Evolutionary conservation across 2,329 filamentous ascomycete species (phyloP).

Genomic region (Penicillium sp.): DNA sequence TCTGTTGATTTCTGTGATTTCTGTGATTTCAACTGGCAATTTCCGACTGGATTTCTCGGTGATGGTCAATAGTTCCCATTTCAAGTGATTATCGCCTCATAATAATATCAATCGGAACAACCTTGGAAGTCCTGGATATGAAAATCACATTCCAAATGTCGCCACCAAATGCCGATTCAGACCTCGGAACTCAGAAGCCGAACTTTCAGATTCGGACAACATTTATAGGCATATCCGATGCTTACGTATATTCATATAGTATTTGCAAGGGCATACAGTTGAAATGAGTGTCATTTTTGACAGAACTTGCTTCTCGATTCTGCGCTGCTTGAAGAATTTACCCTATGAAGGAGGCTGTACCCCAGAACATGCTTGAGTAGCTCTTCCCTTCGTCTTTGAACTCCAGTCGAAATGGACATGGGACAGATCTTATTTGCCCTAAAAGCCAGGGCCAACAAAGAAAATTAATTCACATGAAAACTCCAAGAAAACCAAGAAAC

Average conservation of each 20-base stretch:
- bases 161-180: constrained; percentile 18
- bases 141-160: constrained; percentile 6
- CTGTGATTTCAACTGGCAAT: neutral
- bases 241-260: neutral
- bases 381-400: neutral
- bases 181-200: constrained; percentile 27
- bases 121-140: neutral
- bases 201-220: neutral
- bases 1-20: neutral
- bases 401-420: neutral
- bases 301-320: neutral
- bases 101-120: neutral
- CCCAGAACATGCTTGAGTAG: neutral
- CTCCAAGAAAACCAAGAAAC: neutral
- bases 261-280: neutral
- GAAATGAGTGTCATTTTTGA: neutral
- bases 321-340: neutral
- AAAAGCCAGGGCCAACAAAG: neutral
- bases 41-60: constrained; percentile 1
- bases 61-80: neutral
- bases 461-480: neutral
- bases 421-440: neutral
- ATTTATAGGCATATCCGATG: neutral
- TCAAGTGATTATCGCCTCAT: neutral
- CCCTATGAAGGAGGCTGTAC: neutral